phyloP scores from a whole-genome alignment of 768 basidiomycete genomes.

The Glaciozyma martinii region DNA sequence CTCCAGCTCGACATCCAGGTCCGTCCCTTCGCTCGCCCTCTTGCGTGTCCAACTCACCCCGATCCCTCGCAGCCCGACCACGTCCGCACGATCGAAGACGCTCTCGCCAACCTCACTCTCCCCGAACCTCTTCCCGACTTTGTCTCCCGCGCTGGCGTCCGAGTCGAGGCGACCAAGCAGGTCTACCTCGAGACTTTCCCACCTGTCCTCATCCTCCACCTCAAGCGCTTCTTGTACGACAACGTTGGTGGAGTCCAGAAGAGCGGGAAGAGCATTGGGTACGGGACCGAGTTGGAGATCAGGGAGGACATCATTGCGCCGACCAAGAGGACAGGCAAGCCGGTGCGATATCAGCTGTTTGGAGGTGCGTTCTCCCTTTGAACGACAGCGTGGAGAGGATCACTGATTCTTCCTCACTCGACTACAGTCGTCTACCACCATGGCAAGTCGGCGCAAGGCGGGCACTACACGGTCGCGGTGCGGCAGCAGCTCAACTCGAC shows the following conservation, averaged over 20 bases:
- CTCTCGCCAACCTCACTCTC: constrained; percentile 63
- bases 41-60: neutral
- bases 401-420: neutral
- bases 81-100: constrained; percentile 71
- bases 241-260: constrained; percentile 67
- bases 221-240: constrained; percentile 88
- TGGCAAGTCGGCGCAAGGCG: constrained; percentile 77
- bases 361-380: constrained; percentile 35
- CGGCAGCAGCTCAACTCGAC: constrained; percentile 47
- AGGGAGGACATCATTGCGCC: constrained; percentile 41
- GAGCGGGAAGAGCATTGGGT: constrained; percentile 68
- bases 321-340: constrained; percentile 55
- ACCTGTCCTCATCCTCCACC: constrained; percentile 71
- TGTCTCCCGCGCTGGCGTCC: constrained; percentile 50
- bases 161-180: constrained; percentile 63
- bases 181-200: constrained; percentile 74
- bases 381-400: neutral
- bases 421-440: constrained; percentile 79
- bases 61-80: constrained; percentile 51
- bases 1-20: constrained; percentile 84
- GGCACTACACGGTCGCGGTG: constrained; percentile 90
- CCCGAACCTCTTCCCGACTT: constrained; percentile 69
- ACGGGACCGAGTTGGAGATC: constrained; percentile 68
- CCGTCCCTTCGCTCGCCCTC: constrained; percentile 2
- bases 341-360: constrained; percentile 44